A percentile compares a stretch with the other conserved stretches of the same genome.
Evolutionary conservation across 2,329 filamentous ascomycete genomes (phyloP).

Genomic region (Teratosphaeria zuluensis): DNA sequence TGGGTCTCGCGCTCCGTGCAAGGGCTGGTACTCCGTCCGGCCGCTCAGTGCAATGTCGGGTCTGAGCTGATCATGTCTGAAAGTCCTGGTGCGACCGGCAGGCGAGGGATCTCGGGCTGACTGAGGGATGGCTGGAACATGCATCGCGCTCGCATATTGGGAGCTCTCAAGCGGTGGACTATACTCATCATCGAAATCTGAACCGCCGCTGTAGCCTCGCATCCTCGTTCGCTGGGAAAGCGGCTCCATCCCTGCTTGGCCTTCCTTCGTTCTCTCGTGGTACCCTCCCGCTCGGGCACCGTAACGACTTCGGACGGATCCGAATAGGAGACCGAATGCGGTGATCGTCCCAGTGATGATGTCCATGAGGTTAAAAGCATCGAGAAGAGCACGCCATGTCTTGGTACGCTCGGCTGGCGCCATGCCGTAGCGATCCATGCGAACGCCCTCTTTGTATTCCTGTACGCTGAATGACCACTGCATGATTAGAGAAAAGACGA

Average conservation of each 20-base stretch:
- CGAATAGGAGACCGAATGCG: constrained; percentile 5
- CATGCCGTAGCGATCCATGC: constrained; percentile 5
- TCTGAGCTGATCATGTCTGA: constrained; percentile 4
- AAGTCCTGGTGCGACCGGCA: constrained; percentile 5
- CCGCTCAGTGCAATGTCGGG: neutral
- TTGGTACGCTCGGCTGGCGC: constrained; percentile 5
- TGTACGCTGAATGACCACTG: constrained; percentile 10
- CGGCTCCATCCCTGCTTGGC: constrained; percentile 2
- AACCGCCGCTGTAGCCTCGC: constrained; percentile 1
- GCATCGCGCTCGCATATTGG: neutral
- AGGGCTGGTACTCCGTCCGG: constrained; percentile 2
- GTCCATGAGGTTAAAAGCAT: constrained; percentile 10
- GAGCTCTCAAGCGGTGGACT: constrained; percentile 1
- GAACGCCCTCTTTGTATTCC: constrained; percentile 7
- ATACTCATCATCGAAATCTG: constrained; percentile 5
- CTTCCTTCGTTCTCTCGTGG: neutral
- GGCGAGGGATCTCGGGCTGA: constrained; percentile 6
- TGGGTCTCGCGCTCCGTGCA: constrained; percentile 2
- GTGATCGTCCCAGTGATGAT: constrained; percentile 8
- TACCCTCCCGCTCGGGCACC: neutral
- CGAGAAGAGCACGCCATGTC: constrained; percentile 7
- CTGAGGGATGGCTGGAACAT: constrained; percentile 5
- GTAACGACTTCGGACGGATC: constrained; percentile 4
- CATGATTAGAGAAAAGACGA: constrained; percentile 10
- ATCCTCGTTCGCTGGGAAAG: neutral